phyloP scores from a whole-genome alignment of 306 rosid species.

The Cucumis cinereus region DNA sequence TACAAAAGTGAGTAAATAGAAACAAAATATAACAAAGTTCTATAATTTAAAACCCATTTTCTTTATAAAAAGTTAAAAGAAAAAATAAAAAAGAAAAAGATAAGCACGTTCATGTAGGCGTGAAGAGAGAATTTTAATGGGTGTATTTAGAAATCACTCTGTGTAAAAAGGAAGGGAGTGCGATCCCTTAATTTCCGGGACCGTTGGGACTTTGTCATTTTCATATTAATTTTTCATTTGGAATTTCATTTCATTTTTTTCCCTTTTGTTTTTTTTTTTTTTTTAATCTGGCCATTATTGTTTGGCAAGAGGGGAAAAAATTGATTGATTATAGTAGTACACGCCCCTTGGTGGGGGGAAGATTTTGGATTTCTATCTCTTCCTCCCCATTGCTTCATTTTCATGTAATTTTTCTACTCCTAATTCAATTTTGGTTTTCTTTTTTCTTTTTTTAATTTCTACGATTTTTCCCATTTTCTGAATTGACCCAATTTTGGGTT shows the following conservation, averaged over 20 bases:
- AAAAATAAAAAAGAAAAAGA: background rate
- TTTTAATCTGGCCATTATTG: background rate
- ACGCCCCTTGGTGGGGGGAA: background rate
- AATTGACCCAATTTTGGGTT: background rate
- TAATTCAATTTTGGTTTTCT: background rate
- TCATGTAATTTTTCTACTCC: background rate
- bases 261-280: background rate
- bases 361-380: slow-evolving; percentile 2
- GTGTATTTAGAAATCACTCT: background rate
- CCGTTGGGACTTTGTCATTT: slow-evolving; percentile 8
- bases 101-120: background rate
- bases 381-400: background rate
- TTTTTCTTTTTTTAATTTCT: background rate
- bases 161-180: background rate
- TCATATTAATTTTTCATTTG: background rate
- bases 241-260: background rate
- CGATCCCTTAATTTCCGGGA: slow-evolving; percentile 6
- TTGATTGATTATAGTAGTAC: background rate
- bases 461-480: background rate
- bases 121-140: background rate
- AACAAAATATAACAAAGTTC: background rate
- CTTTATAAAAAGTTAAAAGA: background rate
- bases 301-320: background rate
- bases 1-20: background rate
- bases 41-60: background rate